phyloP scores from a whole-genome alignment of 345 rosid species.

The Eucalyptus curtisii region DNA sequence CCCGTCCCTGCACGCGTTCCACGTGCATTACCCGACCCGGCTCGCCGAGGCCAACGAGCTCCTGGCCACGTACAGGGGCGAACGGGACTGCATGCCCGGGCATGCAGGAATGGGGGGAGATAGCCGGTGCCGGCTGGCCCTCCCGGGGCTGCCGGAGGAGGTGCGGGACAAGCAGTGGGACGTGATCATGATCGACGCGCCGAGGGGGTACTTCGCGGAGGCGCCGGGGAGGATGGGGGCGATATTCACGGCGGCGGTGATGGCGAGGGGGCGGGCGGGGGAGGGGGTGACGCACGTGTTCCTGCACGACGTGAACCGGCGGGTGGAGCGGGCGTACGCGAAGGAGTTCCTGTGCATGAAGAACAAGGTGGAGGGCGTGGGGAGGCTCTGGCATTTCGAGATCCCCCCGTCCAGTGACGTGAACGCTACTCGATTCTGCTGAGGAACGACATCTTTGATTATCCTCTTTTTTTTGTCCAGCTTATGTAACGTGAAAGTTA shows the following conservation, averaged over 20 bases:
- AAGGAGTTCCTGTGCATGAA: constrained; percentile 37
- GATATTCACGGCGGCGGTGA: constrained; percentile 45
- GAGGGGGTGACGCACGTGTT: constrained; percentile 44
- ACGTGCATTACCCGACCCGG: constrained; percentile 29
- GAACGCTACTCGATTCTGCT: neutral
- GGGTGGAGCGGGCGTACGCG: constrained; percentile 40
- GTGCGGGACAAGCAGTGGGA: constrained; percentile 51
- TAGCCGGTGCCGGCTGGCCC: constrained; percentile 19
- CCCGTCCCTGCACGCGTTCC: constrained; percentile 17
- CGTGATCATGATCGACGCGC: constrained; percentile 45
- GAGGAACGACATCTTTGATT: neutral
- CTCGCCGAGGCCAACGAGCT: constrained; percentile 32
- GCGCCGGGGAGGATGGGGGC: constrained; percentile 63
- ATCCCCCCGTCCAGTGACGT: constrained; percentile 14
- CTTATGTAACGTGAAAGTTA: neutral
- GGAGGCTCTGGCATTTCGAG: constrained; percentile 36
- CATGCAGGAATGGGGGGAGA: constrained; percentile 13
- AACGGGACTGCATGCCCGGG: constrained; percentile 19
- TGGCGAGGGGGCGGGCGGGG: constrained; percentile 30
- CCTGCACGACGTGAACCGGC: constrained; percentile 43
- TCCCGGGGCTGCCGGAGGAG: constrained; percentile 31
- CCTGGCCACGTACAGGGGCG: constrained; percentile 6
- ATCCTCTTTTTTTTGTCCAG: neutral
- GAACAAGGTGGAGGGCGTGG: constrained; percentile 26
- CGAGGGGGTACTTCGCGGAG: constrained; percentile 35